Evolutionary conservation across 257 asterid genomes (phyloP), one percentile per base, ranked within the genome.

Genomic region (Nicotiana paniculata): DNA sequence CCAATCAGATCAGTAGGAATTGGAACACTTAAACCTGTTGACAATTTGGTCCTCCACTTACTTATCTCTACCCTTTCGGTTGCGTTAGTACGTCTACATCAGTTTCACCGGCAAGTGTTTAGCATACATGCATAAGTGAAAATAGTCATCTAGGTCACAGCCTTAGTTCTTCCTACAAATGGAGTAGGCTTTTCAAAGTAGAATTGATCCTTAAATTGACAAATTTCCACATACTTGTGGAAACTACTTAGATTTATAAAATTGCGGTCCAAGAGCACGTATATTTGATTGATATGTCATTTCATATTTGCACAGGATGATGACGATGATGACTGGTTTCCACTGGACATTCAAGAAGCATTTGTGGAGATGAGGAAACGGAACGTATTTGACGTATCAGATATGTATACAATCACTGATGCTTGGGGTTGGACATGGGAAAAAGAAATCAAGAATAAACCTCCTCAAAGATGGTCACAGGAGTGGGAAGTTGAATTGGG

Each of bases 381-480:
- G 87, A 91, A 85, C 84, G 91, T 90, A n/a, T 96, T 96, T 86
- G 98, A 96, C 85, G 98, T 85, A 80, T 76, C 86, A n/a, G 99
- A 96, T 89, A 96, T 96, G 97, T 96, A 96, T 82, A 96, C 99
- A 77, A 88, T 96, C 80, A 90, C 99, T 81, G 99, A 96, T 92
- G 99, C 92, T 84, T 96, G 99, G 99, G 96, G 97, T 69, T 96
- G 99, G 99, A 92, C 97, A 37, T 96, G 99, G 99, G 99, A 96
- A 64, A 93, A 83, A 85, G 97, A 96, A 3, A 83, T 87, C 63
- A 96, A 90, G 92, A 94, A 93, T 89, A 96, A 88, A 88, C 89
- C 95, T 83, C 99, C 99, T 77, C 87, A 82, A 77, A 93, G 94
- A 87, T 94, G 98, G 98, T 96, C 99, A 21, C 98, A 94, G 87